Conservation (phyloP, 192 early-diverging fungal species). For the Coemansia sp. region DNA sequence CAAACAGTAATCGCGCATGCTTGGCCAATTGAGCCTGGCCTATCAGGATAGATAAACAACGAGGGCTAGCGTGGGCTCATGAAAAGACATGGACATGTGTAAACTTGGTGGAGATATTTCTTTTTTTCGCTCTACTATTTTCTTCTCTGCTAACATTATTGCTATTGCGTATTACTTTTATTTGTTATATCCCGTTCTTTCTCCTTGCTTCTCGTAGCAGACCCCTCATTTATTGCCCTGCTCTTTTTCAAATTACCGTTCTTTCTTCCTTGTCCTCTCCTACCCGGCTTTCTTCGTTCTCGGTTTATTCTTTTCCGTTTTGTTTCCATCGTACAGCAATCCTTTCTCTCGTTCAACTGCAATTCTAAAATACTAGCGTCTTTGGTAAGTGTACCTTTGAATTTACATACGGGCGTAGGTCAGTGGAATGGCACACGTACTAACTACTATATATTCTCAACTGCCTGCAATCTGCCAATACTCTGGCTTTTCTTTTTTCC, state of each 20-base stretch:
- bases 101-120: too few relatives aligned
- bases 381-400: neutral
- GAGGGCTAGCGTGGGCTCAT: too few relatives aligned
- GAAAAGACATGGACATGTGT: too few relatives aligned
- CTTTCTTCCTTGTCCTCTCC: neutral
- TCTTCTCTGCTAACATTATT: neutral
- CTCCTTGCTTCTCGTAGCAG: neutral
- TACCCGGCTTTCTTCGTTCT: neutral
- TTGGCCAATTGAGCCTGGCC: too few relatives aligned
- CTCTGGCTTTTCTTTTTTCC: neutral
- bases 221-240: neutral
- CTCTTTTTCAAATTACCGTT: neutral
- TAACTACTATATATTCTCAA: neutral
- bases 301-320: neutral
- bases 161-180: slow-evolving; percentile 13
- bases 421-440: neutral
- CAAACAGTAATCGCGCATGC: too few relatives aligned
- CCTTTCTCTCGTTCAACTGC: neutral
- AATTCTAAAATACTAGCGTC: neutral
- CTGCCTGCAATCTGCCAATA: neutral
- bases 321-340: neutral
- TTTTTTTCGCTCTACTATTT: neutral
- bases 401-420: neutral
- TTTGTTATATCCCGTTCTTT: neutral
- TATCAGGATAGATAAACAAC: too few relatives aligned